Evolutionary conservation across 257 asterid species (phyloP).

Genomic region (Echium plantagineum): DNA sequence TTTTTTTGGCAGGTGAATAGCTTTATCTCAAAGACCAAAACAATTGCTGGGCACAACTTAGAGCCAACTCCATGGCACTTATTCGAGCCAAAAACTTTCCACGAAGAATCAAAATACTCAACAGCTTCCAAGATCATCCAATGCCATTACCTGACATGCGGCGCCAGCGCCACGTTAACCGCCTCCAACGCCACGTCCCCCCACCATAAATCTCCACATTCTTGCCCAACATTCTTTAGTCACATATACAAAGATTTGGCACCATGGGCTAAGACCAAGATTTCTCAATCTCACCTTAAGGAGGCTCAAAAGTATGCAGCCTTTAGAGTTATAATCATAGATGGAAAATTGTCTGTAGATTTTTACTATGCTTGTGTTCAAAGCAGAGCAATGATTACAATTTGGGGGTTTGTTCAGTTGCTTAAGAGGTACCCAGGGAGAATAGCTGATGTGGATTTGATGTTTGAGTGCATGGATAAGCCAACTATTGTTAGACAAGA

Average conservation of each 20-base stretch:
- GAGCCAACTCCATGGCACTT: conserved; percentile 75
- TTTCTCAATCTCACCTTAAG: conserved; percentile 19
- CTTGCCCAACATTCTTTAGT: conserved; percentile 21
- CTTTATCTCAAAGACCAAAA: conserved; percentile 38
- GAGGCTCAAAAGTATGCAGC: conserved; percentile 10
- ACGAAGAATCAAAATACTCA: conserved; percentile 33
- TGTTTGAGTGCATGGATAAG: conserved; percentile 24
- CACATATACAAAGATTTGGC: conserved; percentile 27
- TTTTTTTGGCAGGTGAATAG: conserved; percentile 51
- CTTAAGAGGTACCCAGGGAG: conserved; percentile 20
- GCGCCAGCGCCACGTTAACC: not conserved
- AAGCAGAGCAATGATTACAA: conserved; percentile 13
- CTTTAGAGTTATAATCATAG: conserved; percentile 18
- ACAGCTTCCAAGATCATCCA: conserved; percentile 37
- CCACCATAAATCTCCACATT: not conserved
- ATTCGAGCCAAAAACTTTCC: conserved; percentile 29
- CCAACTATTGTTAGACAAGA: conserved; percentile 21
- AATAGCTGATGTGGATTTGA: conserved; percentile 21
- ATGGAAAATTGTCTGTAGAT: conserved; percentile 20
- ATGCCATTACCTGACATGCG: conserved; percentile 46
- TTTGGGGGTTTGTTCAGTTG: conserved; percentile 26
- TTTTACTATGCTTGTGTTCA: not conserved
- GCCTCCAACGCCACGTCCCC: not conserved
- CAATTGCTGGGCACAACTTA: conserved; percentile 60
- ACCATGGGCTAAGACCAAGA: conserved; percentile 23